These are phyloP conservation scores for Candida khao-thaluensis DNA, from an alignment of 805 yeast species.

Conservation along the genomic window DNA sequence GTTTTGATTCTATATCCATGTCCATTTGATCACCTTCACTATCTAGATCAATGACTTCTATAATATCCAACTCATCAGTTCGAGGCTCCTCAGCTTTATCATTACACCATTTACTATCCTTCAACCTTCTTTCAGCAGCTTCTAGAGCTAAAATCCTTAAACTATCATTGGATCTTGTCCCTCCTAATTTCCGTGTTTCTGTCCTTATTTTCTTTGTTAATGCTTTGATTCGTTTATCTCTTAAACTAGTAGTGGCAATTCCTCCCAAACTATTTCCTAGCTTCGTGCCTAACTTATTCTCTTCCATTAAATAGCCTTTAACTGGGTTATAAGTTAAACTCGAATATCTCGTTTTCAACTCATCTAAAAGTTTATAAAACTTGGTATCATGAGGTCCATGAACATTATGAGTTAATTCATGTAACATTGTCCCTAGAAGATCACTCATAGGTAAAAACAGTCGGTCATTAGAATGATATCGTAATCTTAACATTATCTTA, in stretches of 20 bases:
- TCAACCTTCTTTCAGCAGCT: constrained; percentile 63
- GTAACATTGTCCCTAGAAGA: constrained; percentile 79
- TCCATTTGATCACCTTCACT: too few species aligned
- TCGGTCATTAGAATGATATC: constrained; percentile 53
- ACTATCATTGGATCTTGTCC: constrained; percentile 3
- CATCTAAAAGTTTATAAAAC: constrained; percentile 67
- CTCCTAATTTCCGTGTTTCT: constrained; percentile 36
- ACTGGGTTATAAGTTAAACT: constrained; percentile 40
- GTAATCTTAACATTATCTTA: constrained; percentile 67
- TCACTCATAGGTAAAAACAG: constrained; percentile 63
- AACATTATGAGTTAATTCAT: constrained; percentile 80
- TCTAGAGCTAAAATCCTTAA: constrained; percentile 45
- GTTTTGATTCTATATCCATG: too few species aligned
- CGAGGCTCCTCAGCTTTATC: constrained; percentile 26
- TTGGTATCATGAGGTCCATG: constrained; percentile 76
- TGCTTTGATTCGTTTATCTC: constrained; percentile 43
- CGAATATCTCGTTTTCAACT: constrained; percentile 51
- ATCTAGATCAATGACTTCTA: constrained; percentile 21
- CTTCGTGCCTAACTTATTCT: constrained; percentile 41
- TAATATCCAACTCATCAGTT: constrained; percentile 44
- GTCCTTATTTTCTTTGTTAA: constrained; percentile 41
- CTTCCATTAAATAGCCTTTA: constrained; percentile 48
- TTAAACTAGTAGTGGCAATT: constrained; percentile 16
- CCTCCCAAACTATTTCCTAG: constrained; percentile 7
- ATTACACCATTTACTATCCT: constrained; percentile 52